Percentiles rank a stretch among this genome's conserved stretches.
phyloP scores from a whole-genome alignment of 495 filamentous ascomycete species.

The Trichoderma asperelloides region DNA sequence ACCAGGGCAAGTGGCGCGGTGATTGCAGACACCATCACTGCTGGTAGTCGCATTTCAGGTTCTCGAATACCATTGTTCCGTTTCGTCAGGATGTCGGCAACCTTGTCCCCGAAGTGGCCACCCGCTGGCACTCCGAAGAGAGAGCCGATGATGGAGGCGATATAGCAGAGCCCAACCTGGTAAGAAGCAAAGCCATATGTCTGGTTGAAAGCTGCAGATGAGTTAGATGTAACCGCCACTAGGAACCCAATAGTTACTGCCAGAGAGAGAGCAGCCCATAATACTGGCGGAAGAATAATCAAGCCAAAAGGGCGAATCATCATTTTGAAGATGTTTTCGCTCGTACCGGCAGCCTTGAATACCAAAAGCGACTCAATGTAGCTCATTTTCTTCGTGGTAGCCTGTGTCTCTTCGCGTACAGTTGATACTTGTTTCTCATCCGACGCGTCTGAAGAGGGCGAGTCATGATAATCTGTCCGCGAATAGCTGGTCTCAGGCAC shows the following conservation, averaged over 20 bases:
- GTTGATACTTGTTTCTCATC: background rate
- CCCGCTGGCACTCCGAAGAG: slow-evolving; percentile 40
- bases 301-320: slow-evolving; percentile 39
- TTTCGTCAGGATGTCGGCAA: slow-evolving; percentile 42
- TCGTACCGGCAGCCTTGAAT: slow-evolving; percentile 31
- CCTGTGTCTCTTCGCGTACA: background rate
- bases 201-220: slow-evolving; percentile 33
- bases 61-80: slow-evolving; percentile 44
- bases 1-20: slow-evolving; percentile 36
- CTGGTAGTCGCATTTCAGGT: slow-evolving; percentile 47
- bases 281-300: slow-evolving; percentile 38
- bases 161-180: slow-evolving; percentile 42
- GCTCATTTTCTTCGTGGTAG: slow-evolving; percentile 14
- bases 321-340: slow-evolving; percentile 37
- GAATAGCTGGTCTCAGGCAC: slow-evolving; percentile 45
- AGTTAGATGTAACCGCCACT: slow-evolving; percentile 44
- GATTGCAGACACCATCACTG: slow-evolving; percentile 35
- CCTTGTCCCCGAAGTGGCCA: slow-evolving; percentile 39
- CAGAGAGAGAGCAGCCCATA: slow-evolving; percentile 41
- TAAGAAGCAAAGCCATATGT: slow-evolving; percentile 39
- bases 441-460: background rate
- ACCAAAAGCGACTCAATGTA: slow-evolving; percentile 30
- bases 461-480: slow-evolving; percentile 13
- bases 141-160: slow-evolving; percentile 40
- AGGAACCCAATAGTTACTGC: slow-evolving; percentile 46